Evolutionary conservation across 2,329 filamentous ascomycete genomes (phyloP).

Genomic region (Botryosphaeria dothidea): DNA sequence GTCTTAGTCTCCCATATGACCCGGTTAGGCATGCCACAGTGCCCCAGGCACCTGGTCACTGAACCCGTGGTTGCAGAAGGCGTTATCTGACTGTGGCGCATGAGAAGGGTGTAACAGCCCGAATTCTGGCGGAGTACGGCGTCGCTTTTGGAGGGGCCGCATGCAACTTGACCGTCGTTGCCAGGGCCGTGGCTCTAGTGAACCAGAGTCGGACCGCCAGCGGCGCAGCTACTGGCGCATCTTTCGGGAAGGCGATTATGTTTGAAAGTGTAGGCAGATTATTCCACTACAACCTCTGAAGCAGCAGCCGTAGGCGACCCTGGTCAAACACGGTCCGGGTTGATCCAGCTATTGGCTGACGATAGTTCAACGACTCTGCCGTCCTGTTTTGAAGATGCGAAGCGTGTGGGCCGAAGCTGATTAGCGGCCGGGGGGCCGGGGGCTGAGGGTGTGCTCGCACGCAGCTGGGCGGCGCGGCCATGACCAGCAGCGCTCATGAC

Average conservation of each 20-base stretch:
- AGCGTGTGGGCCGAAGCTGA: neutral
- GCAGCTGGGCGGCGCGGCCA: neutral
- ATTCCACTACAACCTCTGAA: neutral
- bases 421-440: neutral
- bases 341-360: neutral
- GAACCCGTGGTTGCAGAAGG: neutral
- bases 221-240: neutral
- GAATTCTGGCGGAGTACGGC: constrained; percentile 1
- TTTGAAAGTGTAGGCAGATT: neutral
- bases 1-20: constrained; percentile 15
- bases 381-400: neutral
- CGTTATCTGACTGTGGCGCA: constrained; percentile 11
- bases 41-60: neutral
- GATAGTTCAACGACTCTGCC: neutral
- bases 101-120: neutral
- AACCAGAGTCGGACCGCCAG: neutral
- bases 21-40: neutral
- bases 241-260: neutral
- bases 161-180: neutral
- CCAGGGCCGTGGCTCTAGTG: neutral
- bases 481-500: constrained; percentile 7
- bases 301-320: constrained; percentile 4
- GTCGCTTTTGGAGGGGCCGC: neutral
- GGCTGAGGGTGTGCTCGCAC: neutral
- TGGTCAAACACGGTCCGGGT: neutral